Evolutionary conservation across 2,329 filamentous ascomycete genomes (phyloP).

Genomic region (Microsporum ferrugineum): DNA sequence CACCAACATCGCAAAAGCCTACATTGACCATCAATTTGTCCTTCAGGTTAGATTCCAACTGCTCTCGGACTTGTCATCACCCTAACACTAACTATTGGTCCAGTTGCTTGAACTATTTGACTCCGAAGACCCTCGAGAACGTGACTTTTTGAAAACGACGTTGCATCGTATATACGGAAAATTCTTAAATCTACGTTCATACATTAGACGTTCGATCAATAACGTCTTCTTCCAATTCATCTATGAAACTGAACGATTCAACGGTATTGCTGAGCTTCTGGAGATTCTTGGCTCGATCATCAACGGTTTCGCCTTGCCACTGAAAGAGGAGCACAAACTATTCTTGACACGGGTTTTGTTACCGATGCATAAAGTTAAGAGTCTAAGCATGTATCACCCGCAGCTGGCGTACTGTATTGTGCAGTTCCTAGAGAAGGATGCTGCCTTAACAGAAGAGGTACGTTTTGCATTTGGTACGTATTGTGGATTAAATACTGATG

Average conservation of each 20-base stretch:
- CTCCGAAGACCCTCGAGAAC: conserved; percentile 90
- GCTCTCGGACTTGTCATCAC: conserved; percentile 10
- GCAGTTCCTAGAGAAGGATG: conserved; percentile 96
- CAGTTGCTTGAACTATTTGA: conserved; percentile 93
- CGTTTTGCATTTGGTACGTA: conserved; percentile 18
- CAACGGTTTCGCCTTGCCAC: conserved; percentile 89
- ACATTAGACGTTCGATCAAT: conserved; percentile 97
- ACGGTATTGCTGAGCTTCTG: conserved; percentile 89
- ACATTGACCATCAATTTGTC: conserved; percentile 97
- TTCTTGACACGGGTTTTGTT: conserved; percentile 89
- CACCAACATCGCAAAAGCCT: conserved; percentile 97
- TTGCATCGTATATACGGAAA: conserved; percentile 97
- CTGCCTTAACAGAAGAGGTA: conserved; percentile 91
- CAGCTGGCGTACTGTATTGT: conserved; percentile 98
- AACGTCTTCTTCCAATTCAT: conserved; percentile 99
- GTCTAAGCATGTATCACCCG: conserved; percentile 98
- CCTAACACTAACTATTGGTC: background rate
- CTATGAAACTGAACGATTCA: conserved; percentile 97
- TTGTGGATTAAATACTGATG: background rate
- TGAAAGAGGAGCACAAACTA: conserved; percentile 98
- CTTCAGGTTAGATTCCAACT: conserved; percentile 47
- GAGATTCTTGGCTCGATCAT: conserved; percentile 98
- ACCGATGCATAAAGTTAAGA: conserved; percentile 95
- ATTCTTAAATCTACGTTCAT: conserved; percentile 93
- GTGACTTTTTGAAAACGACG: conserved; percentile 96